phyloP scores from a whole-genome alignment of 352 stramenopile genomes.

The Achlya hypogyna region DNA sequence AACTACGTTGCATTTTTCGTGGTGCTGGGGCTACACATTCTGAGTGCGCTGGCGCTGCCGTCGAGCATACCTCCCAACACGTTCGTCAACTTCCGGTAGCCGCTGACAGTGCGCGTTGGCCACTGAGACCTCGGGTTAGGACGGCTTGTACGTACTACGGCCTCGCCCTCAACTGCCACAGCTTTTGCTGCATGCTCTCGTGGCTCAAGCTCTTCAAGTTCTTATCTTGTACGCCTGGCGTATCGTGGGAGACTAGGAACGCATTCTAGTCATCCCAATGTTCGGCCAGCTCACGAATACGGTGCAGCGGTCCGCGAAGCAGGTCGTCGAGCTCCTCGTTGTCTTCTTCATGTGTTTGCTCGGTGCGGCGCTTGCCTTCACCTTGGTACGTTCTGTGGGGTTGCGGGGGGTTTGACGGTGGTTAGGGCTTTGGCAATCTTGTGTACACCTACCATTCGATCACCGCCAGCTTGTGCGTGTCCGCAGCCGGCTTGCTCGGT shows the following conservation, averaged over 20 bases:
- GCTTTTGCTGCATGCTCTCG: slow-evolving; percentile 16
- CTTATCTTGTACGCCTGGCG: slow-evolving; percentile 7
- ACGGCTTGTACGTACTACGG: slow-evolving; percentile 12
- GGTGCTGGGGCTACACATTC: background rate
- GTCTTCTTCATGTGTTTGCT: slow-evolving; percentile 12
- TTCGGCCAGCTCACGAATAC: slow-evolving; percentile 15
- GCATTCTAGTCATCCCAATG: slow-evolving; percentile 12
- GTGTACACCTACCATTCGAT: slow-evolving; percentile 14
- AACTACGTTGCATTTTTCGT: slow-evolving; percentile 6
- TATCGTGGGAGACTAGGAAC: background rate
- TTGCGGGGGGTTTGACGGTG: background rate
- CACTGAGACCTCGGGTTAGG: background rate
- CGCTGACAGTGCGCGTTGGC: background rate
- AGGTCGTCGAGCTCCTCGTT: slow-evolving; percentile 17
- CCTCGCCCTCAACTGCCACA: slow-evolving; percentile 16
- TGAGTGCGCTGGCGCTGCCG: background rate
- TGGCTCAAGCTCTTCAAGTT: slow-evolving; percentile 22
- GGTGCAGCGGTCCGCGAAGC: background rate
- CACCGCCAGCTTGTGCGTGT: slow-evolving; percentile 12
- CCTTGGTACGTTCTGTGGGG: background rate
- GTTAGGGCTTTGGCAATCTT: slow-evolving; percentile 18
- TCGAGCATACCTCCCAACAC: background rate
- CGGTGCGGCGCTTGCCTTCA: slow-evolving; percentile 5
- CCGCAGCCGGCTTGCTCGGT: background rate
- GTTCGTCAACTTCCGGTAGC: slow-evolving; percentile 12